These are phyloP conservation scores for Ocimum tenuiflorum DNA, from an alignment of 257 asterid genomes.

Conservation along the genomic window DNA sequence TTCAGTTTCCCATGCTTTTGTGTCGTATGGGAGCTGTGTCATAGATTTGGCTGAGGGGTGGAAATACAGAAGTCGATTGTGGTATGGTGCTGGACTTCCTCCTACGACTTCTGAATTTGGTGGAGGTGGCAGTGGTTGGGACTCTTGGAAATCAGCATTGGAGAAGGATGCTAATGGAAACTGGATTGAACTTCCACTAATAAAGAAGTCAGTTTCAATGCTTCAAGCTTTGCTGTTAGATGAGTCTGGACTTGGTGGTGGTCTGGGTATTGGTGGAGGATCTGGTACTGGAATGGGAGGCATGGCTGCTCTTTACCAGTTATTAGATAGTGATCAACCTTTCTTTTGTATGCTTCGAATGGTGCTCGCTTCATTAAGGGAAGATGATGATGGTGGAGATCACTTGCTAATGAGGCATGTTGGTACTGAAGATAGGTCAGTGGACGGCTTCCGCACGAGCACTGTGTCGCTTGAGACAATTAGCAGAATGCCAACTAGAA, in stretches of 20 bases:
- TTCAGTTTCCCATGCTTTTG: conserved; percentile 87
- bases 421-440: conserved; percentile 42
- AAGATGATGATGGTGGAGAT: conserved; percentile 85
- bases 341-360: conserved; percentile 94
- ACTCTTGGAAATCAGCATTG: conserved; percentile 73
- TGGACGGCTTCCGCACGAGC: conserved; percentile 38
- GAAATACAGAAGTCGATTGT: conserved; percentile 91
- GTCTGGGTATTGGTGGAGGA: conserved; percentile 99
- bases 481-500: conserved; percentile 58
- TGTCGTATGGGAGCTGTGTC: conserved; percentile 86
- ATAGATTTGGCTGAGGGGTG: conserved; percentile 88
- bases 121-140: conserved; percentile 99
- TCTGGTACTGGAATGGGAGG: conserved; percentile 99
- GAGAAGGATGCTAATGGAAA: conserved; percentile 81
- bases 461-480: conserved; percentile 45
- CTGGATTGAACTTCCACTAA: conserved; percentile 91
- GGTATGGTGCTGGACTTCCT: conserved; percentile 87
- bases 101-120: conserved; percentile 49
- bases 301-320: conserved; percentile 86
- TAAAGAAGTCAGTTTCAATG: conserved; percentile 86
- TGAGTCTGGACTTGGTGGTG: conserved; percentile 96
- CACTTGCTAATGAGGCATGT: conserved; percentile 56
- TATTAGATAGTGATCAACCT: conserved; percentile 97
- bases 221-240: conserved; percentile 91
- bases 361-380: conserved; percentile 92